Conservation (phyloP, 2,329 filamentous ascomycete species). For the Phialemoniopsis sp. region DNA sequence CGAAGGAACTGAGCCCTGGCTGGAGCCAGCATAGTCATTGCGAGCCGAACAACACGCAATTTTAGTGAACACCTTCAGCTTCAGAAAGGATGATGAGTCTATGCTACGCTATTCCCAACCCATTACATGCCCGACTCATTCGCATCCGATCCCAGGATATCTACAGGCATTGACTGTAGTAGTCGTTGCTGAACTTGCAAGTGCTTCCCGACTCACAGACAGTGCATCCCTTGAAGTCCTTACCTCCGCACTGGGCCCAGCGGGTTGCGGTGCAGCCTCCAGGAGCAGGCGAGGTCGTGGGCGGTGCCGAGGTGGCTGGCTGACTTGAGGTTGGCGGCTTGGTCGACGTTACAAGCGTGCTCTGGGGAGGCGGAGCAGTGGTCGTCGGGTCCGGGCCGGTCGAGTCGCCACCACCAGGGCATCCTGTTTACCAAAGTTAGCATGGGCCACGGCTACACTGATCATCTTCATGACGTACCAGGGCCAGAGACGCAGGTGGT, state of each 20-base stretch:
- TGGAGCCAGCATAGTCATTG: too few species aligned
- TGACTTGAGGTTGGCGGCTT: constrained; percentile 1
- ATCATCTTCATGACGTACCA: background rate
- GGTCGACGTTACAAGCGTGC: constrained; percentile 6
- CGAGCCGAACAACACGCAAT: too few species aligned
- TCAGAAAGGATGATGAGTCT: too few species aligned
- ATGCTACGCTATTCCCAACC: too few species aligned
- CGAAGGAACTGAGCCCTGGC: too few species aligned
- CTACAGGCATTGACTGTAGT: background rate
- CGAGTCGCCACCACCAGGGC: constrained; percentile 5
- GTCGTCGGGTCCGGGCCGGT: constrained; percentile 6
- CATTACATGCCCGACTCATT: too few species aligned
- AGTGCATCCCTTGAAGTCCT: constrained; percentile 12
- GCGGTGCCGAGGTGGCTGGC: constrained; percentile 2
- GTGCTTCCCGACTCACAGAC: background rate
- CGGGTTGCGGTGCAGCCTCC: constrained; percentile 15
- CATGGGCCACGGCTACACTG: too few species aligned
- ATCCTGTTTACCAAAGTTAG: too few species aligned
- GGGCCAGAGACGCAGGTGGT: constrained; percentile 11
- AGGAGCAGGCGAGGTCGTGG: constrained; percentile 6
- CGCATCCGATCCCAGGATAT: background rate
- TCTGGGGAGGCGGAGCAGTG: background rate
- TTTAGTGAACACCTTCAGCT: too few species aligned
- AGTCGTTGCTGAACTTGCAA: background rate
- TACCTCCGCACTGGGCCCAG: constrained; percentile 33